Conservation (phyloP, 805 yeast genomes). For the Cyberlindnera maritima region DNA sequence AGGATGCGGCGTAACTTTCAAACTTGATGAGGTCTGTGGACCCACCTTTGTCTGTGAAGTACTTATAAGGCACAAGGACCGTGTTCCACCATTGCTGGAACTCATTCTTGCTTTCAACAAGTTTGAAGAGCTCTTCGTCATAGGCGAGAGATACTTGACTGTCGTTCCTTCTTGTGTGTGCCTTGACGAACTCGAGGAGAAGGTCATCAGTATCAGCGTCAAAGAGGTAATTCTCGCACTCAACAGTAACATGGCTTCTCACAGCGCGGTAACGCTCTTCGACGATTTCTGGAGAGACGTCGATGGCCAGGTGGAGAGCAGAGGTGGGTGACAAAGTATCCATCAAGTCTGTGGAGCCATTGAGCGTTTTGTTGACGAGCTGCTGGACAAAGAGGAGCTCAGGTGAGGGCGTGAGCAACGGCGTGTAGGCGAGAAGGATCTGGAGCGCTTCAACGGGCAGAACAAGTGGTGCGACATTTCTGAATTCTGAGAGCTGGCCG, state of each 20-base stretch:
- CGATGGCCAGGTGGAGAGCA: conserved; percentile 4
- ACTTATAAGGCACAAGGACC: conserved; percentile 29
- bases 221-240: conserved; percentile 4
- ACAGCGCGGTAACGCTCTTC: conserved; percentile 4
- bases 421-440: conserved; percentile 12
- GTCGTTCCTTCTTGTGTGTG: conserved; percentile 8
- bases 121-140: conserved; percentile 26
- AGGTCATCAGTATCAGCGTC: neutral
- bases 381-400: conserved; percentile 9
- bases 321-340: conserved; percentile 1
- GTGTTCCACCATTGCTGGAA: conserved; percentile 29
- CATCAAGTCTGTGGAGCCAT: neutral
- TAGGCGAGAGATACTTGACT: neutral
- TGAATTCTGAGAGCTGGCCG: conserved; percentile 1
- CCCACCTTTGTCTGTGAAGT: conserved; percentile 13
- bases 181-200: conserved; percentile 13
- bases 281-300: conserved; percentile 3
- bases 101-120: conserved; percentile 1
- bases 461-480: conserved; percentile 2
- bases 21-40: neutral
- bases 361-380: neutral
- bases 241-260: neutral
- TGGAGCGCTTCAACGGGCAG: conserved; percentile 1
- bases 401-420: conserved; percentile 7
- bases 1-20: conserved; percentile 1